Evolutionary conservation across 495 filamentous ascomycete species (phyloP).

Genomic region (Astrocystis sublimbata): DNA sequence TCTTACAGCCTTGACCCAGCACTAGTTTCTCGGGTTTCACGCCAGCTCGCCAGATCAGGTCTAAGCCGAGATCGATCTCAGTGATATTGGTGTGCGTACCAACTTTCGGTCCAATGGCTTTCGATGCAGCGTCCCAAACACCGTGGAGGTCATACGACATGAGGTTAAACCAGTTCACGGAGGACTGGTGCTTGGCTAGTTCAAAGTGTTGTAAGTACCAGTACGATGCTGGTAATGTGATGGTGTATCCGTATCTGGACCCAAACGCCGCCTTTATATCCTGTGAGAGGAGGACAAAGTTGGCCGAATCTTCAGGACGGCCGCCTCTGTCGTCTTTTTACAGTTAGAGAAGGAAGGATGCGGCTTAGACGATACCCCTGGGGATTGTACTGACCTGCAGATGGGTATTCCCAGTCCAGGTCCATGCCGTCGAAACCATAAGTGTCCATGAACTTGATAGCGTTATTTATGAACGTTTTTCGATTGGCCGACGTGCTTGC

Average conservation of each 20-base stretch:
- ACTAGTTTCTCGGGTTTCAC: constrained; percentile 38
- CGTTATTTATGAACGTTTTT: constrained; percentile 42
- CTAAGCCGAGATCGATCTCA: constrained; percentile 37
- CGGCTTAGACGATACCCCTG: too few relatives aligned
- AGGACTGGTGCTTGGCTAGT: constrained; percentile 36
- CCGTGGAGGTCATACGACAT: constrained; percentile 58
- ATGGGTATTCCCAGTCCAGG: constrained; percentile 58
- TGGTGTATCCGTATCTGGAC: constrained; percentile 13
- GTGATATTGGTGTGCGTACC: constrained; percentile 39
- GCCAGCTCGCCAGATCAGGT: constrained; percentile 39
- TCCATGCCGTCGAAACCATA: constrained; percentile 58
- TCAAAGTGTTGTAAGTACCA: constrained; percentile 62
- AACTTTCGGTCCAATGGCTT: constrained; percentile 21
- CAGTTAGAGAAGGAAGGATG: too few relatives aligned
- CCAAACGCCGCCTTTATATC: constrained; percentile 32
- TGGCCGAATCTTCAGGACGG: constrained; percentile 20
- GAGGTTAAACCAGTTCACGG: constrained; percentile 56
- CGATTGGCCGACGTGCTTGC: constrained; percentile 32
- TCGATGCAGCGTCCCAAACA: constrained; percentile 19
- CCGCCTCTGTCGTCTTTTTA: constrained; percentile 40
- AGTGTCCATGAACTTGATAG: constrained; percentile 42
- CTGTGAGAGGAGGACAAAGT: constrained; percentile 13
- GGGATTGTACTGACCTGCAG: too few relatives aligned
- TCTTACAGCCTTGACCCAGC: constrained; percentile 35
- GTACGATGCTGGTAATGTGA: constrained; percentile 50